Base-by-base conservation (phyloP, 2,329 filamentous ascomycete species). In the Aspergillus tanneri region DNA sequence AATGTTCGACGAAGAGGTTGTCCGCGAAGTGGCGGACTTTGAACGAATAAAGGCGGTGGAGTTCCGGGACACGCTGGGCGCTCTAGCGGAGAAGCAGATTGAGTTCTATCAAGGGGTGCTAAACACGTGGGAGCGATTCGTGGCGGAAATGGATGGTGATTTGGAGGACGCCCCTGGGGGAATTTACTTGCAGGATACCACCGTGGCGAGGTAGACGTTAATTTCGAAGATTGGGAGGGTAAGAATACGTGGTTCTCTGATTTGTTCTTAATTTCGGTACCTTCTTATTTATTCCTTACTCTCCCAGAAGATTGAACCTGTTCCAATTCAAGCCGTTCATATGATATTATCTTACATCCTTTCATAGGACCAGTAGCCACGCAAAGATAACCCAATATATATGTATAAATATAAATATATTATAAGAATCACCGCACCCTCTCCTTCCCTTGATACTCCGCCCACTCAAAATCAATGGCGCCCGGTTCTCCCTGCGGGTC, bases 31-130 rank as follows among this genome's bases (percentile, higher is more conserved):
- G 1, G 81, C 81, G 16, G 91, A 96, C 66, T 99, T 99, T 72
- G 93, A 99, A 73, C 82, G 91, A 47, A 97, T 97, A 77, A 99
- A 99, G 77, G 84, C 89, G 30, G 78, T 88, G 34, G 92, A 99
- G 76, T 95, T 99, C 71, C 88, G 89, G 68, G 82, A 86, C 55
- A 91, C 93, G 59, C 78, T 99, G 41, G 90, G 89, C 2, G 84
- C 83, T 2, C 72, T 99, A 40, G 90, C 92, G 0, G 86, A 92
- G 63, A 84, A 88, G 14, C 90, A 99, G 67, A 83, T 95, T 32
- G 81, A 84, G 9, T 97, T 96, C 69, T 99, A 96, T 67, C 83
- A 83, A 47, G 82, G 81, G 18, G 87, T 90, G 4, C 83, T 87
- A 41, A 84, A 86, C 45, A 87, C 88, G 6, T 99, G 93, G 93